Conservation (phyloP, 495 filamentous ascomycete genomes). For the Sabuloglossum arenarium region DNA sequence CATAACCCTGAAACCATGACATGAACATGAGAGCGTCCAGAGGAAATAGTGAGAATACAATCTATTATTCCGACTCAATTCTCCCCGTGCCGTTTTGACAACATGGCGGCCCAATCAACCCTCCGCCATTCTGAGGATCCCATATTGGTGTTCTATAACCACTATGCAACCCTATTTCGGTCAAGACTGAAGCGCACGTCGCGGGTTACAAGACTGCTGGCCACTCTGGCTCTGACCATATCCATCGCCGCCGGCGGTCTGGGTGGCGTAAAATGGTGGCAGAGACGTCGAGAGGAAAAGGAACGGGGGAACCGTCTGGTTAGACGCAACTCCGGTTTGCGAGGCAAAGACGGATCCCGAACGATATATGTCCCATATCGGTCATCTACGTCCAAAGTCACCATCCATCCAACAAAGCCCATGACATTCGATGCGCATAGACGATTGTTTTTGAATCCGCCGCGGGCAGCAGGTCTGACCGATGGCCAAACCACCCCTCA, state of each 20-base stretch:
- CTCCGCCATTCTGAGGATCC: slow-evolving; percentile 50
- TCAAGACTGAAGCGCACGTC: slow-evolving; percentile 39
- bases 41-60: neutral
- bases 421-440: slow-evolving; percentile 94
- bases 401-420: slow-evolving; percentile 78
- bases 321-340: slow-evolving; percentile 77
- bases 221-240: slow-evolving; percentile 48
- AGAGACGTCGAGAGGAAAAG: slow-evolving; percentile 45
- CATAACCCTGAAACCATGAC: no score
- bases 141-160: slow-evolving; percentile 41
- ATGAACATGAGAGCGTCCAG: no score
- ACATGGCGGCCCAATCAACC: slow-evolving; percentile 76
- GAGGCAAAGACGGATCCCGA: slow-evolving; percentile 81
- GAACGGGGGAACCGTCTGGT: slow-evolving; percentile 60
- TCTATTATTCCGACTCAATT: neutral
- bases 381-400: slow-evolving; percentile 64
- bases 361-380: slow-evolving; percentile 91
- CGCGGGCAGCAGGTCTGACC: slow-evolving; percentile 49
- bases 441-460: slow-evolving; percentile 79
- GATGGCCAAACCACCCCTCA: slow-evolving; percentile 39
- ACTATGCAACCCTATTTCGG: slow-evolving; percentile 41
- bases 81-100: neutral
- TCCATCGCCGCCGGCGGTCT: slow-evolving; percentile 59
- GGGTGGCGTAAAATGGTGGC: slow-evolving; percentile 55
- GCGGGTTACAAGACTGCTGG: slow-evolving; percentile 45